Percentiles rank a stretch among this genome's conserved stretches.
Evolutionary conservation across 768 basidiomycete genomes (phyloP).

Genomic region (Amanita subjunquillea): DNA sequence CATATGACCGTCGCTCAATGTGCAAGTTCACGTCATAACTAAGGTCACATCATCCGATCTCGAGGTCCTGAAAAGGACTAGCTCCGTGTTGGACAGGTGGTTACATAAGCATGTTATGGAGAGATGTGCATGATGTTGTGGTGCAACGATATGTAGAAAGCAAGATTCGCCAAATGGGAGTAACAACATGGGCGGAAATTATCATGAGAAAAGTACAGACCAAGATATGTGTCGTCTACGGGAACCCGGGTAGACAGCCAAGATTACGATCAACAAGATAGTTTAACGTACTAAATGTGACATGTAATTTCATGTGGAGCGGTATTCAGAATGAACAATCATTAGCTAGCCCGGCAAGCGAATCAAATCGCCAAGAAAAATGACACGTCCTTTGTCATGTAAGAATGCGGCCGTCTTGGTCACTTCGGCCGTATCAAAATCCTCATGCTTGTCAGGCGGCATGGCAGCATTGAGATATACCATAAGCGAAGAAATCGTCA

Average conservation of each 20-base stretch:
- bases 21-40: not conserved
- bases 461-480: constrained; percentile 69
- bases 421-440: constrained; percentile 72
- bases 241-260: not conserved
- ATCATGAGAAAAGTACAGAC: not conserved
- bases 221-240: constrained; percentile 3
- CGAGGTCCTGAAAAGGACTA: not conserved
- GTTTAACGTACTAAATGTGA: not conserved
- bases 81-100: not conserved
- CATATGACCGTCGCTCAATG: not conserved
- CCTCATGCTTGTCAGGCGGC: constrained; percentile 71
- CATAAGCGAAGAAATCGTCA: constrained; percentile 59
- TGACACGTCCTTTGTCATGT: constrained; percentile 35
- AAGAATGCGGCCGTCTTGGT: constrained; percentile 35
- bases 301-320: not conserved
- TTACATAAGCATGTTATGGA: not conserved
- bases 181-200: not conserved
- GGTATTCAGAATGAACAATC: not conserved
- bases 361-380: constrained; percentile 42
- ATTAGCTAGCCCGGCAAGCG: constrained; percentile 17
- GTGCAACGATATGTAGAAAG: not conserved
- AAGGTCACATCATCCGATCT: not conserved
- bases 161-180: not conserved
- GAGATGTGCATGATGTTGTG: too few relatives aligned
- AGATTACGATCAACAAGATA: not conserved